These are phyloP conservation scores for Fusarium citri DNA, from an alignment of 2,329 filamentous ascomycete species.

Conservation along the genomic window DNA sequence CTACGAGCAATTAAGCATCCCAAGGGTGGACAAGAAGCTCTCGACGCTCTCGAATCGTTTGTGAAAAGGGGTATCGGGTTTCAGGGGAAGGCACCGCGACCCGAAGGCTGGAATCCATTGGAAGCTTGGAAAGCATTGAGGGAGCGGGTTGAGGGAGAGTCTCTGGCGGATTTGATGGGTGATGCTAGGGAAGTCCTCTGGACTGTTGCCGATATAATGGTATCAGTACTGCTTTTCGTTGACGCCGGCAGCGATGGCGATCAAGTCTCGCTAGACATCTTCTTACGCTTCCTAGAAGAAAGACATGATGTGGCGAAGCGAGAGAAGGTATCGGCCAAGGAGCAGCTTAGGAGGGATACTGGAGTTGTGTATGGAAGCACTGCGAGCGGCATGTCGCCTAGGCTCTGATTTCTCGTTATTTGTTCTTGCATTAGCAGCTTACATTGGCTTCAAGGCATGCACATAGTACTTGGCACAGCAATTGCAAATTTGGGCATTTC, in stretches of 20 bases:
- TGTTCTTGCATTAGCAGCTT: background rate
- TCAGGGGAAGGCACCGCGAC: conserved; percentile 40
- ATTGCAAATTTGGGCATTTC: background rate
- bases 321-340: conserved; percentile 29
- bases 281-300: conserved; percentile 53
- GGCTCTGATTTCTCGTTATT: conserved; percentile 36
- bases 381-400: conserved; percentile 23
- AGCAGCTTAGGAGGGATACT: conserved; percentile 50
- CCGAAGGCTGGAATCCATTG: conserved; percentile 47
- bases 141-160: conserved; percentile 49
- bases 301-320: conserved; percentile 38
- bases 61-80: conserved; percentile 46
- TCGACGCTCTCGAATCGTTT: conserved; percentile 59
- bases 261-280: conserved; percentile 53
- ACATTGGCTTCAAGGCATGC: background rate
- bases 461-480: background rate
- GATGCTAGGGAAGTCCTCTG: conserved; percentile 61
- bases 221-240: conserved; percentile 56
- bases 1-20: conserved; percentile 61
- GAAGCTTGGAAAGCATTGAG: conserved; percentile 57
- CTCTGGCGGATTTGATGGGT: conserved; percentile 56
- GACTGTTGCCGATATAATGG: conserved; percentile 57
- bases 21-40: conserved; percentile 50
- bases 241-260: conserved; percentile 55
- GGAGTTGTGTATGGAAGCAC: conserved; percentile 53